Evolutionary conservation across 306 rosid genomes (phyloP).

Genomic region (Vigna mungo): DNA sequence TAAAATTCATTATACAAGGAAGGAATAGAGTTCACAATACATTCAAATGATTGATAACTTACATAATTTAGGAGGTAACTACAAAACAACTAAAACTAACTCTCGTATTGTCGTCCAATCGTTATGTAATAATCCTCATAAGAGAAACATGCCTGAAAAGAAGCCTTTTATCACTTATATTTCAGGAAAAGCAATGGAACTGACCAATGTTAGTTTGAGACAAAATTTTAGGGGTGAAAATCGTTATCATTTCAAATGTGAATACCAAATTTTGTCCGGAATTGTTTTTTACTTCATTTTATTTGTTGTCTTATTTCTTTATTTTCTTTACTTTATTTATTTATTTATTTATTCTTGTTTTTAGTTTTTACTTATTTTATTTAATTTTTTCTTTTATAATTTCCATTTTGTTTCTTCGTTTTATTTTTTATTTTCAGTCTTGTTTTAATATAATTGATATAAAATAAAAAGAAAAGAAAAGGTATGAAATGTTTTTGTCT

Average conservation of each 20-base stretch:
- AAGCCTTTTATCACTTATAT: constrained; percentile 24
- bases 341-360: too few relatives aligned
- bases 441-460: too few relatives aligned
- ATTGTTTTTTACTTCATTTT: too few relatives aligned
- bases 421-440: too few relatives aligned
- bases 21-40: neutral
- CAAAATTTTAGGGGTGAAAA: neutral
- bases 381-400: too few relatives aligned
- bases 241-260: neutral
- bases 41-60: constrained; percentile 33
- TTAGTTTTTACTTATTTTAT: too few relatives aligned
- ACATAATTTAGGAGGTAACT: constrained; percentile 38
- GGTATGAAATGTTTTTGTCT: too few relatives aligned
- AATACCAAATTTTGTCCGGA: too few relatives aligned
- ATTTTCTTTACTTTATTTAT: too few relatives aligned
- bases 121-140: constrained; percentile 40
- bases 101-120: constrained; percentile 42
- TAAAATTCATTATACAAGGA: neutral
- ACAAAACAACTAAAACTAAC: constrained; percentile 30
- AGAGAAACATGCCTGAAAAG: constrained; percentile 38
- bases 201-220: neutral
- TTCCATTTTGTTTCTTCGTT: too few relatives aligned
- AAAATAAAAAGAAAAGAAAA: too few relatives aligned
- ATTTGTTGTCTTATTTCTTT: too few relatives aligned
- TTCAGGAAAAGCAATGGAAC: neutral